A percentile compares a stretch with the other conserved stretches of the same genome.
These are phyloP conservation scores for Tylopilus plumbeoviolaceoides DNA, from an alignment of 768 basidiomycete genomes.

Conservation along the genomic window DNA sequence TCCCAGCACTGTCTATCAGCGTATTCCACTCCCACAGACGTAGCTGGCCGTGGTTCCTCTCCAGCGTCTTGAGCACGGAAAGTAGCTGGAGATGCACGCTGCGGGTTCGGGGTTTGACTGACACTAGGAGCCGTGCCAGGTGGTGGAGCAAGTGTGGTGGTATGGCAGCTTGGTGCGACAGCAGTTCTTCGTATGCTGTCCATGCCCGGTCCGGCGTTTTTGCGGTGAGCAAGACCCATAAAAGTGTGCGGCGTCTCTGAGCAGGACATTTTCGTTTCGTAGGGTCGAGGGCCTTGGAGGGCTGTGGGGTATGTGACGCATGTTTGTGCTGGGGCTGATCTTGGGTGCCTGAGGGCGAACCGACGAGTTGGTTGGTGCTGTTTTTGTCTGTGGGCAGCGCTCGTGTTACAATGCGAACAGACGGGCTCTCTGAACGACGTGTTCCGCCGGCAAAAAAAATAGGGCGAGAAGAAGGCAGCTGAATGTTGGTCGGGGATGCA, in stretches of 20 bases:
- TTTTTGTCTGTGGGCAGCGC: background rate
- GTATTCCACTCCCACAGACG: slow-evolving; percentile 74
- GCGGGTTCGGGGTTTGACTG: slow-evolving; percentile 53
- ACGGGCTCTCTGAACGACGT: background rate
- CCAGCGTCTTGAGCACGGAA: slow-evolving; percentile 60
- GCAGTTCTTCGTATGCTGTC: slow-evolving; percentile 39
- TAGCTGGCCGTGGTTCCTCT: slow-evolving; percentile 49
- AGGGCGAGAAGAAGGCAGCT: background rate
- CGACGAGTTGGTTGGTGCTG: slow-evolving; percentile 5
- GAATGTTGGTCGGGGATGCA: background rate
- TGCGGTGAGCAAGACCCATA: slow-evolving; percentile 33
- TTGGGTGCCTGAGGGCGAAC: slow-evolving; percentile 7
- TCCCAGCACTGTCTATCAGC: slow-evolving; percentile 63
- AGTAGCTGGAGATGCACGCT: slow-evolving; percentile 59
- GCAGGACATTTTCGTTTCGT: slow-evolving; percentile 18
- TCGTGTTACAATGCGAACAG: background rate
- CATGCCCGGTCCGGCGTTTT: slow-evolving; percentile 36
- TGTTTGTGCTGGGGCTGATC: background rate
- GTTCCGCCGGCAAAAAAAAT: background rate
- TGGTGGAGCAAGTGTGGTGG: slow-evolving; percentile 51
- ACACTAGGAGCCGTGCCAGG: slow-evolving; percentile 55
- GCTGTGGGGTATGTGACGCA: background rate
- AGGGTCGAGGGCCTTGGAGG: background rate
- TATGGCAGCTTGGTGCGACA: slow-evolving; percentile 23
- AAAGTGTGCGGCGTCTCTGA: slow-evolving; percentile 21